Evolutionary conservation across 192 early-diverging fungal species (phyloP), one percentile per base, ranked within the genome.

Genomic region (Gryganskiella cystojenkinii): DNA sequence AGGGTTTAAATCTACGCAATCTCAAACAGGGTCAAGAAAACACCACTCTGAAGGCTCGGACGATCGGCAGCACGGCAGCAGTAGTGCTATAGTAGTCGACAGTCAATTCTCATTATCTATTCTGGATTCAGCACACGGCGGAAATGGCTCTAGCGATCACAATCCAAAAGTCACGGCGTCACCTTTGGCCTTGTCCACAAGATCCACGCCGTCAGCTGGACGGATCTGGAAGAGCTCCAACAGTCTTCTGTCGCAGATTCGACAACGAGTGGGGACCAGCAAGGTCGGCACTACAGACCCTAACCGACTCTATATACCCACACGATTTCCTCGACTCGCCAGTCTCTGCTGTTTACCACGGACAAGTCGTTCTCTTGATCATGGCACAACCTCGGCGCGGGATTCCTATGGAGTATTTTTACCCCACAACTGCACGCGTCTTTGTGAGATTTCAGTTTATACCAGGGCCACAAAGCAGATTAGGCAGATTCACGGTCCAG

Each of bases 241-340:
- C 56, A 78, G 74, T 35, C 56, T 78, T 11, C 40, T 78, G 15
- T 78, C 74, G 5, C 74, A 78, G 50, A 78, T 78, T n/a, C 74
- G 74, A 37, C 74, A 78, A 31, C 66, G 61, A 4, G 47, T 78
- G 45, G 73, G 71, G 19, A 59, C 55, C 33, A 46, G 57, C n/a
- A 62, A 31, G 4, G 70, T 52, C 13, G 62, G 50, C 17, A 44
- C 60, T 15, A 56, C 62, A 40, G 69, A 71, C 56, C 55, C 34
- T 14, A 66, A 69, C 31, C 65, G 61, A 55, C 43, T 40, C 33
- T 62, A 53, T 63, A 63, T 76, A 62, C 74, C 74, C 55, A 78
- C 74, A 37, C 66, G 74, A 30, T 78, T 78, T 34, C 74, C 74
- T 42, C 56, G 61, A 25, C 53, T 61, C 9, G 61, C 60, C 17